These are phyloP conservation scores for Saccharomyces hybrid DNA, from an alignment of 1,139 yeast genomes.

Conservation along the genomic window DNA sequence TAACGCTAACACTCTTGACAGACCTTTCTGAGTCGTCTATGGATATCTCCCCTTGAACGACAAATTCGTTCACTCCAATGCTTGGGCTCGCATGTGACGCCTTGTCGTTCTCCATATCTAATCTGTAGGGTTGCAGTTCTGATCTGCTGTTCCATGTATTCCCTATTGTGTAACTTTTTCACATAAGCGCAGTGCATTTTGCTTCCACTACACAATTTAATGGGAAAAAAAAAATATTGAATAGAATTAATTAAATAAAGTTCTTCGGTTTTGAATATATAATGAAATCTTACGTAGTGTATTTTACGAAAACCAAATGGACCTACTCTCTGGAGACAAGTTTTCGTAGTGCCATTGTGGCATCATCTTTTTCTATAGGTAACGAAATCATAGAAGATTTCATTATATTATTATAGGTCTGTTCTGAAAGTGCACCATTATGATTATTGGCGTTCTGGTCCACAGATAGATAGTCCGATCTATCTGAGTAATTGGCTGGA, in stretches of 20 bases:
- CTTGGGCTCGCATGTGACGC: background rate
- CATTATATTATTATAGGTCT: background rate
- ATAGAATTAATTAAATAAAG: background rate
- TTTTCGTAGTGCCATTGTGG: conserved; percentile 24
- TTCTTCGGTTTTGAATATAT: background rate
- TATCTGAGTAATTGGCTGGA: background rate
- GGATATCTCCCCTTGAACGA: background rate
- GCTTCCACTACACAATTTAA: background rate
- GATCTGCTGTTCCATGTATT: background rate
- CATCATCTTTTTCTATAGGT: conserved; percentile 21
- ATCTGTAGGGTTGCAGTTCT: background rate
- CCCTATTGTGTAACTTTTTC: background rate
- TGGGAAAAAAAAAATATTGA: background rate
- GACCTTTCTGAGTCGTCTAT: background rate
- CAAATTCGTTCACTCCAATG: background rate
- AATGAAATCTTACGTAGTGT: background rate
- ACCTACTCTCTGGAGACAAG: conserved; percentile 16
- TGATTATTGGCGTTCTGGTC: background rate
- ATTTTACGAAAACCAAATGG: background rate
- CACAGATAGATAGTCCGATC: background rate
- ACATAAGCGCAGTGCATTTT: background rate
- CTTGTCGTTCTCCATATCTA: background rate
- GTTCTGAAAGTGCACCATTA: background rate
- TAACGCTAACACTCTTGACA: background rate
- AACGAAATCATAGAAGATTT: background rate